Evolutionary conservation across 371 early-diverging fungal genomes (phyloP).

Genomic region (Paraphysoderma sedebokerense): DNA sequence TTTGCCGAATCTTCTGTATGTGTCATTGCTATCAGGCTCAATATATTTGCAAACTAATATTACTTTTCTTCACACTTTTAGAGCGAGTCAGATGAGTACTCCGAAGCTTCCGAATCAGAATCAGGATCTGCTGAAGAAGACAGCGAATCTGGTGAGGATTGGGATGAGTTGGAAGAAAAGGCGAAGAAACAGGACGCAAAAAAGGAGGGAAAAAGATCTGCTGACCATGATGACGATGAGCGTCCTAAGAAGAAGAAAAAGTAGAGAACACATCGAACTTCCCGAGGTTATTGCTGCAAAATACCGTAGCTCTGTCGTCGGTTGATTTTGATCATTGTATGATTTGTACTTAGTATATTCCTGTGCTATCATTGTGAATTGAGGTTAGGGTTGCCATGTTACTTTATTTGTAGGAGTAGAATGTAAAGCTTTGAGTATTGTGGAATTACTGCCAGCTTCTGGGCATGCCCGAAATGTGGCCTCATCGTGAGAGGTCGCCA

Average conservation of each 20-base stretch:
- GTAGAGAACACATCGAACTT: no score
- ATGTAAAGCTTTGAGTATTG: no score
- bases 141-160: slow-evolving; percentile 49
- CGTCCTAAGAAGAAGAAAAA: slow-evolving; percentile 19
- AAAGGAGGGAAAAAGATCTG: slow-evolving; percentile 19
- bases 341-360: no score
- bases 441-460: no score
- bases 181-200: slow-evolving; percentile 31
- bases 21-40: background rate
- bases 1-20: slow-evolving; percentile 17
- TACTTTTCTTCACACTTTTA: slow-evolving; percentile 16
- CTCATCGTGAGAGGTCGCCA: no score
- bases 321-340: no score
- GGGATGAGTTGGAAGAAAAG: slow-evolving; percentile 67
- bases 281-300: no score
- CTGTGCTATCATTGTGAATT: no score
- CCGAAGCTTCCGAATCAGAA: slow-evolving; percentile 14
- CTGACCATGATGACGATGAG: slow-evolving; percentile 22
- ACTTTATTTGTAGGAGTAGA: no score
- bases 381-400: no score
- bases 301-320: no score
- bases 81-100: background rate
- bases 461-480: no score
- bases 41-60: slow-evolving; percentile 43
- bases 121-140: slow-evolving; percentile 18